Conservation (phyloP, 2,329 filamentous ascomycete species). For the Colletotrichum sp. region DNA sequence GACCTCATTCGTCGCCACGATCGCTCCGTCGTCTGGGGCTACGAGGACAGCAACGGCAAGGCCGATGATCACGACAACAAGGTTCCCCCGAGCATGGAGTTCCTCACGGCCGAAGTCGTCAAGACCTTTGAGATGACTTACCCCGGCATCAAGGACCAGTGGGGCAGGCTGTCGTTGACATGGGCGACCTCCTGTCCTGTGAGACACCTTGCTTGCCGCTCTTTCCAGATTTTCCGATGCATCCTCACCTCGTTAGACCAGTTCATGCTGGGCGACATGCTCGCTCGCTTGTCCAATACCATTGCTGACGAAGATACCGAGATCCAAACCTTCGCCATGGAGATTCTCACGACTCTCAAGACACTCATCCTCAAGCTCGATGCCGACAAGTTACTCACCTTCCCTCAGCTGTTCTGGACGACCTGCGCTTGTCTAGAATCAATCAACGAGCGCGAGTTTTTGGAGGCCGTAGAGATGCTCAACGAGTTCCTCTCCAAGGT, state of each 20-base stretch:
- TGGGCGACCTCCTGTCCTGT: slow-evolving; percentile 99
- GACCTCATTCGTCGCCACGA: slow-evolving; percentile 88
- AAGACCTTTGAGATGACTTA: slow-evolving; percentile 85
- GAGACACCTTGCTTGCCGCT: slow-evolving; percentile 91
- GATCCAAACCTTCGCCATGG: slow-evolving; percentile 97
- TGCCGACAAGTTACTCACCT: slow-evolving; percentile 79
- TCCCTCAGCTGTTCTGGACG: slow-evolving; percentile 97
- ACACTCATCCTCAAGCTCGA: slow-evolving; percentile 88
- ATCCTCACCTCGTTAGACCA: slow-evolving; percentile 91
- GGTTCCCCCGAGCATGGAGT: slow-evolving; percentile 87
- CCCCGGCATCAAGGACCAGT: slow-evolving; percentile 86
- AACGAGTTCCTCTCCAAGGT: slow-evolving; percentile 85
- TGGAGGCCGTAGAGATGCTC: slow-evolving; percentile 90
- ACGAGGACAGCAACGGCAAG: slow-evolving; percentile 89
- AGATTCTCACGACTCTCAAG: slow-evolving; percentile 92
- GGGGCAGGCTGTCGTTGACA: slow-evolving; percentile 86
- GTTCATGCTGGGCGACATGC: slow-evolving; percentile 95
- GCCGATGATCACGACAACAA: slow-evolving; percentile 76
- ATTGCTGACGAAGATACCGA: slow-evolving; percentile 94
- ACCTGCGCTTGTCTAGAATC: slow-evolving; percentile 96
- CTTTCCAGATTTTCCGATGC: slow-evolving; percentile 96
- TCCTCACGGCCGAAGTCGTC: slow-evolving; percentile 81
- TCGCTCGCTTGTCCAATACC: slow-evolving; percentile 92
- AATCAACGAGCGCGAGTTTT: slow-evolving; percentile 93
- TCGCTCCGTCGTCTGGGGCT: slow-evolving; percentile 86